These are phyloP conservation scores for Huntiella decipiens DNA, from an alignment of 2,329 filamentous ascomycete species.

Conservation along the genomic window DNA sequence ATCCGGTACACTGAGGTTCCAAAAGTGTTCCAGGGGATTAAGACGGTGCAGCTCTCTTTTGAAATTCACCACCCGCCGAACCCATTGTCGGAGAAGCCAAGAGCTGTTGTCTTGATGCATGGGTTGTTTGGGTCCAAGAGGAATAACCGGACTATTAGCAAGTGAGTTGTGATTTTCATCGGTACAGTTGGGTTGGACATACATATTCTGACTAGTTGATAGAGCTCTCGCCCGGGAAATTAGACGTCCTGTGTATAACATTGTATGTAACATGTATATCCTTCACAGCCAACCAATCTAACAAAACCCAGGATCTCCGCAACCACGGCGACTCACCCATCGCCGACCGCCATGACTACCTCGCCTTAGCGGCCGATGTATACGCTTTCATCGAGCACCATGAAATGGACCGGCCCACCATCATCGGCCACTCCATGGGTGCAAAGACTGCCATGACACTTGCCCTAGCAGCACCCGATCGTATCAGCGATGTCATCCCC, in stretches of 20 bases:
- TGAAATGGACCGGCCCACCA: conserved; percentile 45
- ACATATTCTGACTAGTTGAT: conserved; percentile 2
- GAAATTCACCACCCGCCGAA: conserved; percentile 45
- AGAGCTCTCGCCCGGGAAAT: conserved; percentile 69
- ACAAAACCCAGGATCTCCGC: conserved; percentile 48
- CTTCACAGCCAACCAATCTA: conserved; percentile 8
- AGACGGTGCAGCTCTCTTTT: conserved; percentile 32
- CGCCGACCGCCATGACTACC: conserved; percentile 56
- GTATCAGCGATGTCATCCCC: conserved; percentile 53
- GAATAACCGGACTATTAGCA: conserved; percentile 88
- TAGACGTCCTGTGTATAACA: conserved; percentile 58
- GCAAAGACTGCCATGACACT: conserved; percentile 85
- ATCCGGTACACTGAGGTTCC: background rate
- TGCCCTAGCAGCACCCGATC: conserved; percentile 49
- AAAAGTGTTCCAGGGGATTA: conserved; percentile 3
- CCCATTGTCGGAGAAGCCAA: conserved; percentile 20
- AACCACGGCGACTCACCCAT: conserved; percentile 91
- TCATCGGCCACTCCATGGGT: conserved; percentile 95
- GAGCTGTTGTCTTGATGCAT: conserved; percentile 73
- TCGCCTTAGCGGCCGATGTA: conserved; percentile 65
- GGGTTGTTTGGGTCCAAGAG: conserved; percentile 89
- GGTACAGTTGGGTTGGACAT: background rate
- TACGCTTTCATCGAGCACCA: conserved; percentile 58
- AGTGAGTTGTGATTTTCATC: conserved; percentile 36
- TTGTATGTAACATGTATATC: conserved; percentile 33